These are phyloP conservation scores for Wallacemonas sp. DNA, from an alignment of 208 protist species.

Conservation along the genomic window DNA sequence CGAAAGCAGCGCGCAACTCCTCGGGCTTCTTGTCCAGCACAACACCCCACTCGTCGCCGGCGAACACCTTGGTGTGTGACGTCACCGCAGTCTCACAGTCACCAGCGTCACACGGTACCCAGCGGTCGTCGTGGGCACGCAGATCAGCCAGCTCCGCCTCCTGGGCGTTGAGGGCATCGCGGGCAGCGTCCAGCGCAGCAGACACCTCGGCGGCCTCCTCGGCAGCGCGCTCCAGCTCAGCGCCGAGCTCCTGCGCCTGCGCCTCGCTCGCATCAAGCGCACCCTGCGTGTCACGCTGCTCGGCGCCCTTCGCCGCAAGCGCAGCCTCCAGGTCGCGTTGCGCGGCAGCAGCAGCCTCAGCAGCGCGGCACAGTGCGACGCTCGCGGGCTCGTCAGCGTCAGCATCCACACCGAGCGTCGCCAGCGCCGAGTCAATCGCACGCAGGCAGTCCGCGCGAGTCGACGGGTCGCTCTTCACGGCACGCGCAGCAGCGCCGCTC, in stretches of 20 bases:
- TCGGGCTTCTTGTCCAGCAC: slow-evolving; percentile 22
- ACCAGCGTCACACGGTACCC: background rate
- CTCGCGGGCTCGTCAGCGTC: slow-evolving; percentile 17
- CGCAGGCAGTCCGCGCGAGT: slow-evolving; percentile 34
- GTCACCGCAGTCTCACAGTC: background rate
- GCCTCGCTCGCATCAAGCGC: background rate
- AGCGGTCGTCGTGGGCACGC: slow-evolving; percentile 26
- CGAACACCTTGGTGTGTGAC: slow-evolving; percentile 28
- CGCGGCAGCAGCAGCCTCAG: slow-evolving; percentile 12
- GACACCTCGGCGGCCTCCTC: slow-evolving; percentile 5
- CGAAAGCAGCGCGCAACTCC: slow-evolving; percentile 28
- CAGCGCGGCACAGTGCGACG: slow-evolving; percentile 17
- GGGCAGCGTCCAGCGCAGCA: background rate
- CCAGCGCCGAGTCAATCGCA: slow-evolving; percentile 31
- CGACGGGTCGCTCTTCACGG: slow-evolving; percentile 20
- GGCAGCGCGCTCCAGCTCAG: slow-evolving; percentile 8
- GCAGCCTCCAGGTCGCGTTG: slow-evolving; percentile 14
- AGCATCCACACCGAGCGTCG: slow-evolving; percentile 21
- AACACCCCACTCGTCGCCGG: slow-evolving; percentile 23
- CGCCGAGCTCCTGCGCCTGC: background rate
- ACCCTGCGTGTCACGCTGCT: slow-evolving; percentile 6
- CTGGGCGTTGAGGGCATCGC: background rate
- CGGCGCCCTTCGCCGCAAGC: background rate
- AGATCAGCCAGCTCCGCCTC: slow-evolving; percentile 10
- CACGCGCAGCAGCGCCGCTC: background rate